phyloP scores from a whole-genome alignment of 2,329 filamentous ascomycete species.

The Neofusicoccum sp. region DNA sequence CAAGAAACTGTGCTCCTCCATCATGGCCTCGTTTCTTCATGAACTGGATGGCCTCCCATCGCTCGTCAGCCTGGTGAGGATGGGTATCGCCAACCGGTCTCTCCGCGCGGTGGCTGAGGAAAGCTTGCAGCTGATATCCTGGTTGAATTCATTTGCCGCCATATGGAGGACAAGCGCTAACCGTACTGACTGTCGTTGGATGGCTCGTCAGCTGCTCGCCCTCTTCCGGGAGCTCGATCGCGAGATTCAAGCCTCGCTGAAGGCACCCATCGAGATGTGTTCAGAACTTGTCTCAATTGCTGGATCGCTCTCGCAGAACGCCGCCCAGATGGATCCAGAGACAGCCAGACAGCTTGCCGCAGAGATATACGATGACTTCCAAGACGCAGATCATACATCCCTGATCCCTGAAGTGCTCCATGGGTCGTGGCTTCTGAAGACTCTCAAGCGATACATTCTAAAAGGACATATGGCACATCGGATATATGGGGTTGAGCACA shows the following conservation, averaged over 20 bases:
- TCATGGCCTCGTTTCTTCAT: background rate
- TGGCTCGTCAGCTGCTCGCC: background rate
- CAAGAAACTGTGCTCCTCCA: background rate
- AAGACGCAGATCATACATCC: background rate
- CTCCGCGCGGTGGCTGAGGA: conserved; percentile 4
- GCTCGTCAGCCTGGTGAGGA: background rate
- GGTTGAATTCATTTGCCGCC: background rate
- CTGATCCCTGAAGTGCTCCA: conserved; percentile 50
- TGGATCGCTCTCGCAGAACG: background rate
- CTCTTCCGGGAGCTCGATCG: conserved; percentile 9
- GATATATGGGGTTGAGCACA: conserved; percentile 70
- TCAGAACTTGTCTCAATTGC: background rate
- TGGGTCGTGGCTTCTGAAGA: conserved; percentile 67
- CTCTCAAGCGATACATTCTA: conserved; percentile 69
- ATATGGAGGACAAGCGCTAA: background rate
- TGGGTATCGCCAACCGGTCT: conserved; percentile 3
- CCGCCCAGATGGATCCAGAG: conserved; percentile 2
- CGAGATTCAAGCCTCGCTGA: background rate
- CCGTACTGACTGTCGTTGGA: conserved; percentile 1
- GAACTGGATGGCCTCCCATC: background rate
- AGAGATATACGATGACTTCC: background rate
- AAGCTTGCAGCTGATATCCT: background rate
- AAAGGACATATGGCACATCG: conserved; percentile 90
- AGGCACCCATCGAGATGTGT: conserved; percentile 15
- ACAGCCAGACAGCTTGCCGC: background rate